phyloP scores from a whole-genome alignment of 495 filamentous ascomycete genomes.

The Xylaria nigripes region DNA sequence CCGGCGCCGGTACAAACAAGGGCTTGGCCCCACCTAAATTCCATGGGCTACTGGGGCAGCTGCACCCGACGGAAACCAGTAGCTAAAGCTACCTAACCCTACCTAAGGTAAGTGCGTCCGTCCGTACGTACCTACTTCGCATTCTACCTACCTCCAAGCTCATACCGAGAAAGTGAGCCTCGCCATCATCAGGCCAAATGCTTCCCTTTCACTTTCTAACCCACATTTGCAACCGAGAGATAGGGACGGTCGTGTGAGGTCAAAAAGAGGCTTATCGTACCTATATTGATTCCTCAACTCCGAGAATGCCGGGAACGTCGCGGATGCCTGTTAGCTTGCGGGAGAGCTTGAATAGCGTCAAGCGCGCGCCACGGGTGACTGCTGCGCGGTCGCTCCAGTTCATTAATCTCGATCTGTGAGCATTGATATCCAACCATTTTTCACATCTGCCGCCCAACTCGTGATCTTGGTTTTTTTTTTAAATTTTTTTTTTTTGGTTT shows the following conservation, averaged over 20 bases:
- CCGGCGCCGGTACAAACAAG: not conserved
- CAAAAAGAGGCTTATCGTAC: not conserved
- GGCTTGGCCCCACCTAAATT: not conserved
- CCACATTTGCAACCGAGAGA: not conserved
- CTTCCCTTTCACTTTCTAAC: not conserved
- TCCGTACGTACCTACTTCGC: no score
- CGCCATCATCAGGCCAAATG: constrained; percentile 1
- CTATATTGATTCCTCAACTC: not conserved
- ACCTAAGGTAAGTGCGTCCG: no score
- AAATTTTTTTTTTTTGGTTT: no score
- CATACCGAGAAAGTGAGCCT: not conserved
- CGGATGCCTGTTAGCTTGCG: constrained; percentile 60
- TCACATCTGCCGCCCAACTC: not conserved
- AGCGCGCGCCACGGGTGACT: constrained; percentile 44
- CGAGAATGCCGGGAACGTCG: constrained; percentile 51
- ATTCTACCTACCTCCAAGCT: not conserved
- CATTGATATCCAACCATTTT: constrained; percentile 12
- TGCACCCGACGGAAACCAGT: no score
- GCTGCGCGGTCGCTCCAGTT: constrained; percentile 47
- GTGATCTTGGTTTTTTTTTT: not conserved
- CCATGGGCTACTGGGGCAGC: not conserved
- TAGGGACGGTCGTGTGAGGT: not conserved
- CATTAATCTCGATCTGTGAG: constrained; percentile 75
- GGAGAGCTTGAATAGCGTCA: constrained; percentile 49
- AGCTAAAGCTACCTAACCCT: not conserved